These are phyloP conservation scores for Magnusiomyces tetraspermus DNA, from an alignment of 1,139 yeast genomes.

Conservation along the genomic window DNA sequence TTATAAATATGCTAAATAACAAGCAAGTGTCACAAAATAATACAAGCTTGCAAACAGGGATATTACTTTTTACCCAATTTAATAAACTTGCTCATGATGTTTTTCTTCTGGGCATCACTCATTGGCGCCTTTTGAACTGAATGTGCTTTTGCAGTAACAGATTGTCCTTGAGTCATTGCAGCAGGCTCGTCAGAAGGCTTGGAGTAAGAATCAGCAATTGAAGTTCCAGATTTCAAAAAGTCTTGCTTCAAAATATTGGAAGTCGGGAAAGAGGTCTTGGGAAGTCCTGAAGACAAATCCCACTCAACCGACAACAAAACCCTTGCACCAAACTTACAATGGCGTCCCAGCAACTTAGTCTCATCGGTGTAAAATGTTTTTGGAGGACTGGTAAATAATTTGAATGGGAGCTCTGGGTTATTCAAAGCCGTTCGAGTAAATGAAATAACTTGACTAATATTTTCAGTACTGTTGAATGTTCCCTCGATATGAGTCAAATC, in stretches of 20 bases:
- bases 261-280: conserved; percentile 10
- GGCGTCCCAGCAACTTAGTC: conserved; percentile 18
- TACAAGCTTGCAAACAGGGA: too few relatives aligned
- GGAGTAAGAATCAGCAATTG: conserved; percentile 24
- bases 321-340: conserved; percentile 25
- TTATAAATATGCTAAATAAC: too few relatives aligned
- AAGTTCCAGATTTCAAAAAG: conserved; percentile 18
- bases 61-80: too few relatives aligned
- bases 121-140: too few relatives aligned
- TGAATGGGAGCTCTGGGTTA: conserved; percentile 23
- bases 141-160: too few relatives aligned
- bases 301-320: conserved; percentile 27
- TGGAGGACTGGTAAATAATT: conserved; percentile 28
- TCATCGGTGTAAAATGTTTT: conserved; percentile 19
- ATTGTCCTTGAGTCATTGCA: too few relatives aligned
- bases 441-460: conserved; percentile 22
- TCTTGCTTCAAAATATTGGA: conserved; percentile 16
- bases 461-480: conserved; percentile 25
- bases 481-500: conserved; percentile 29
- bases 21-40: too few relatives aligned
- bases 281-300: conserved; percentile 17
- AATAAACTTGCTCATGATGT: too few relatives aligned
- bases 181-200: too few relatives aligned
- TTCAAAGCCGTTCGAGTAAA: conserved; percentile 24
- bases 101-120: too few relatives aligned